phyloP scores from a whole-genome alignment of 805 yeast species.

The Yamadazyma nakazawae region DNA sequence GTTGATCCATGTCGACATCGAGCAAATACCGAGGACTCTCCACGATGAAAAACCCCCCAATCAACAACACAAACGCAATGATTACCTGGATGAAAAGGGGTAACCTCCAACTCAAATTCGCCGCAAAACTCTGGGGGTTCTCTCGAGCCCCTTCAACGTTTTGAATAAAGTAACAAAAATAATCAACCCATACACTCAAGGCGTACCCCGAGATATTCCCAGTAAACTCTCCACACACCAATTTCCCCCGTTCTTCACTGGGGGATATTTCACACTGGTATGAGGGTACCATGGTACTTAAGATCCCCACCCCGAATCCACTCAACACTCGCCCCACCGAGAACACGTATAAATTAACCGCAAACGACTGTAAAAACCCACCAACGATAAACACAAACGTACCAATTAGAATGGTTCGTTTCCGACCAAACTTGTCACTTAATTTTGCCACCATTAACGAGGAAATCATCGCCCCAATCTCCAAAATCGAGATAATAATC shows the following conservation, averaged over 20 bases:
- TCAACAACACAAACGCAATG: conserved; percentile 62
- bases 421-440: conserved; percentile 76
- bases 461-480: conserved; percentile 80
- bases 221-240: conserved; percentile 85
- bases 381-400: conserved; percentile 76
- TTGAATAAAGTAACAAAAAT: conserved; percentile 62
- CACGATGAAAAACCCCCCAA: conserved; percentile 76
- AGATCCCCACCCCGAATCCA: conserved; percentile 84
- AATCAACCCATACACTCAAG: conserved; percentile 85
- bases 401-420: conserved; percentile 76
- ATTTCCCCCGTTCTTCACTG: conserved; percentile 76
- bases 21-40: conserved; percentile 91
- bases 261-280: conserved; percentile 90
- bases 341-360: conserved; percentile 52
- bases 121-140: conserved; percentile 34
- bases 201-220: conserved; percentile 83
- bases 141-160: conserved; percentile 44
- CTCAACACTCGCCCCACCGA: conserved; percentile 74
- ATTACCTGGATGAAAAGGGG: conserved; percentile 75
- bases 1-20: conserved; percentile 69
- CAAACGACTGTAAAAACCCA: conserved; percentile 67
- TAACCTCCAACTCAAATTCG: conserved; percentile 64
- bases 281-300: conserved; percentile 81
- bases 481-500: conserved; percentile 82
- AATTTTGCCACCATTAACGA: conserved; percentile 75